Conservation (phyloP, 352 stramenopile genomes). For the Phytophthora fragariaefolia region DNA sequence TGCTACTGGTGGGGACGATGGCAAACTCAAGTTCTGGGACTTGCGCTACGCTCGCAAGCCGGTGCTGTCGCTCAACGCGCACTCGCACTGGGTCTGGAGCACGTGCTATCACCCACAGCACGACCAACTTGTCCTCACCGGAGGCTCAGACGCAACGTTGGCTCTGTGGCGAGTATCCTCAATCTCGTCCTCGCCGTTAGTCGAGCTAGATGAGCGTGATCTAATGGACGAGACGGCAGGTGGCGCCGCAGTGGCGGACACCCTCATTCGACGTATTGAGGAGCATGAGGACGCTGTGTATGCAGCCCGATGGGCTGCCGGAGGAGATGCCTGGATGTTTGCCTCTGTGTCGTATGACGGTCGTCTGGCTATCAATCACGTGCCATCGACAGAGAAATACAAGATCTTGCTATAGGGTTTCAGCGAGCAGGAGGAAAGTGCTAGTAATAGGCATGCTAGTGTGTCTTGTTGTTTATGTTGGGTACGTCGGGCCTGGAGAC, state of each 20-base stretch:
- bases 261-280: conserved; percentile 90
- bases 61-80: conserved; percentile 88
- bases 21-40: conserved; percentile 98
- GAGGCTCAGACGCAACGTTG: conserved; percentile 93
- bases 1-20: conserved; percentile 93
- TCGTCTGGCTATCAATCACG: conserved; percentile 94
- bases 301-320: conserved; percentile 90
- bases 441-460: conserved; percentile 22
- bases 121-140: conserved; percentile 96
- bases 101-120: conserved; percentile 98
- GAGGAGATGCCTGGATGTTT: conserved; percentile 96
- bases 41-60: conserved; percentile 81
- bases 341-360: conserved; percentile 96
- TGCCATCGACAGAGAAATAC: conserved; percentile 99
- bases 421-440: conserved; percentile 29
- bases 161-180: conserved; percentile 97
- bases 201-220: conserved; percentile 92
- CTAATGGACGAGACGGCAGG: conserved; percentile 67
- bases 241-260: conserved; percentile 67
- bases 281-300: conserved; percentile 97
- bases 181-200: conserved; percentile 96
- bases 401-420: conserved; percentile 98
- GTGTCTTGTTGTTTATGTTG: conserved; percentile 41
- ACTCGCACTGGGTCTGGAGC: conserved; percentile 93
- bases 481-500: conserved; percentile 34